These are phyloP conservation scores for Torulaspora delbrueckii DNA, from an alignment of 805 yeast genomes.

Conservation along the genomic window DNA sequence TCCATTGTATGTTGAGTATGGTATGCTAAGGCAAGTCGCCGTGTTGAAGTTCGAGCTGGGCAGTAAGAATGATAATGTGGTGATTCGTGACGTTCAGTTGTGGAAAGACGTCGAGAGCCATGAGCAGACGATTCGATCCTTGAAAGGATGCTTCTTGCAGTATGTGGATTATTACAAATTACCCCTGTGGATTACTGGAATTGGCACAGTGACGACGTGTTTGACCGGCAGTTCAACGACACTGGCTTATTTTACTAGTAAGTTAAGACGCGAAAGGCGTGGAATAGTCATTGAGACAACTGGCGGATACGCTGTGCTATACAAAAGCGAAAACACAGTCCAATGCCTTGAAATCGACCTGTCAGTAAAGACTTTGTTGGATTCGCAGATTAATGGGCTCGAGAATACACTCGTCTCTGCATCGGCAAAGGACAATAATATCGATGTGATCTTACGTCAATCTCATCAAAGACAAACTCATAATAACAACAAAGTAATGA, in stretches of 20 bases:
- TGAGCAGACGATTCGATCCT: not conserved
- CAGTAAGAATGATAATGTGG: conserved; percentile 15
- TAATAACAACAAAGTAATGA: conserved; percentile 15
- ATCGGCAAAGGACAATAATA: conserved; percentile 10
- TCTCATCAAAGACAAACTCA: conserved; percentile 16
- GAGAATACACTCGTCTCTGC: not conserved
- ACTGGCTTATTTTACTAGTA: conserved; percentile 26
- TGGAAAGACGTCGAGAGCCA: conserved; percentile 16
- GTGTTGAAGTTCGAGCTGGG: conserved; percentile 24
- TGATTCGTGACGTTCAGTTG: conserved; percentile 28
- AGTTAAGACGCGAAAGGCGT: conserved; percentile 21
- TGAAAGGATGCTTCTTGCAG: conserved; percentile 19
- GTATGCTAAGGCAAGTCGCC: conserved; percentile 13
- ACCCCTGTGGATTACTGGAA: conserved; percentile 28
- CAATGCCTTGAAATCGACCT: conserved; percentile 12
- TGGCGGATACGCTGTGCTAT: conserved; percentile 7
- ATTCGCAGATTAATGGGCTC: conserved; percentile 7
- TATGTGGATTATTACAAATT: conserved; percentile 23
- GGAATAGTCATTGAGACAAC: conserved; percentile 21
- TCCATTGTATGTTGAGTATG: not conserved
- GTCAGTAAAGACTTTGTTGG: conserved; percentile 10
- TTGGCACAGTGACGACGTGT: conserved; percentile 13
- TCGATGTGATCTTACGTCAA: conserved; percentile 23
- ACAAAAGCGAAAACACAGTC: conserved; percentile 5
- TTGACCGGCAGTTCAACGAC: conserved; percentile 28